Base-by-base conservation (phyloP, 1,284 basidiomycete genomes). In the Violaceomyces palustris region DNA sequence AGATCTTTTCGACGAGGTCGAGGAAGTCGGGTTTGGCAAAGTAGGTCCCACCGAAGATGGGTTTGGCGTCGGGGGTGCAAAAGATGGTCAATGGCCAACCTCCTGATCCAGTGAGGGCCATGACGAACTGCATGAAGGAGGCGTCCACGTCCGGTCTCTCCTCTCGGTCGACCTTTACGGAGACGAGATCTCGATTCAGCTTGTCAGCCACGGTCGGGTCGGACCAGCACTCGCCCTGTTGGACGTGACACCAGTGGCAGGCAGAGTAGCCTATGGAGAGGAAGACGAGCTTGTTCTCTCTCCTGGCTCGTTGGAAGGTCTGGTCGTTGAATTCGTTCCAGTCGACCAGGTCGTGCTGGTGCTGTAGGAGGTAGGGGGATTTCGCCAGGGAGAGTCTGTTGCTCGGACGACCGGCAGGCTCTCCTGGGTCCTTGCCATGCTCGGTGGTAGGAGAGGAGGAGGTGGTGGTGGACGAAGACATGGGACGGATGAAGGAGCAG, bases 61-160 rank as follows among this genome's bases (percentile, higher is more conserved):
- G 77, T 30, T 77, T 72, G 1, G 77, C 75, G 11, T 28, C 32
- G 22, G 27, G 27, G 15, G 37, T 31, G 36, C 41, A 31, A 33
- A 50, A 74, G 19, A 68, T 65, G 11, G 74, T 76, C 71, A 79
- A 72, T 0, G 78, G 78, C 78, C 78, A 78, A 7, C 77, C 77
- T 4, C 77, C 77, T 6, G 76, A 69, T 15, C 77, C 76, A 12
- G 69, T 66, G 0, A 74, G 76, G 1, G 77, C 76, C 59, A 78
- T 77, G 2, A 79, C 64, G 64, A 76, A 78, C 2, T 67, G 75
- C 78, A 79, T 79, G 55, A 78, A 79, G 19, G 78, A 49, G 19
- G 76, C 55, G 51, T 79, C 78, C 6, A 79, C 77, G 48, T 78
- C 78, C 1, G 78, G 78, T 23, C 77, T 55, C 43, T 78, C 78